Percentiles rank a stretch among this genome's conserved stretches.
phyloP scores from a whole-genome alignment of 208 protist species.

The Entamoeba invadens region DNA sequence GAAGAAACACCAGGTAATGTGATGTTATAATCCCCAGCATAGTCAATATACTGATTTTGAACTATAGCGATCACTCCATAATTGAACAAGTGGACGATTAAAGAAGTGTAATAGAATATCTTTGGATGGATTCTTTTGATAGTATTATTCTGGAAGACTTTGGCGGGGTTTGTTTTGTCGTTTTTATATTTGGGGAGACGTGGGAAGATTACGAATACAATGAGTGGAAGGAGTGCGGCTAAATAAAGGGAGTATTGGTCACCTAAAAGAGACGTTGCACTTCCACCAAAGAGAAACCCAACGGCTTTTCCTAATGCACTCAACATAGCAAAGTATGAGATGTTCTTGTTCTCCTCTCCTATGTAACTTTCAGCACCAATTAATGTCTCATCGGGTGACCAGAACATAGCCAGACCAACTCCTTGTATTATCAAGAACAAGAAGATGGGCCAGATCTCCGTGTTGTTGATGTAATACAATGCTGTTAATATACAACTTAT shows the following conservation, averaged over 20 bases:
- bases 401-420: neutral
- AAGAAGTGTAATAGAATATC: neutral
- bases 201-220: neutral
- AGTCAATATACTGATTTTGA: neutral
- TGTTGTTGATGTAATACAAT: neutral
- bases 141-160: neutral
- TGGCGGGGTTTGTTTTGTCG: neutral
- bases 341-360: neutral
- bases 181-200: neutral
- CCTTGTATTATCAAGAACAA: neutral
- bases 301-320: neutral
- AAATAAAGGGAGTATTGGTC: neutral
- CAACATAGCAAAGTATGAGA: neutral
- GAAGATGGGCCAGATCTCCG: neutral
- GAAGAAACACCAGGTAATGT: neutral
- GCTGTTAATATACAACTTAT: neutral
- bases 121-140: neutral
- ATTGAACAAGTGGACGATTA: neutral
- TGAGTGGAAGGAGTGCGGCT: neutral
- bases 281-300: neutral
- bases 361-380: neutral
- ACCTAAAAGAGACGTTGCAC: neutral
- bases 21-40: neutral
- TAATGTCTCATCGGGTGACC: neutral
- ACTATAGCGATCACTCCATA: neutral